A percentile compares a stretch with the other conserved stretches of the same genome.
Conservation (phyloP, 306 rosid genomes). For the Cicer chorassanicum region DNA sequence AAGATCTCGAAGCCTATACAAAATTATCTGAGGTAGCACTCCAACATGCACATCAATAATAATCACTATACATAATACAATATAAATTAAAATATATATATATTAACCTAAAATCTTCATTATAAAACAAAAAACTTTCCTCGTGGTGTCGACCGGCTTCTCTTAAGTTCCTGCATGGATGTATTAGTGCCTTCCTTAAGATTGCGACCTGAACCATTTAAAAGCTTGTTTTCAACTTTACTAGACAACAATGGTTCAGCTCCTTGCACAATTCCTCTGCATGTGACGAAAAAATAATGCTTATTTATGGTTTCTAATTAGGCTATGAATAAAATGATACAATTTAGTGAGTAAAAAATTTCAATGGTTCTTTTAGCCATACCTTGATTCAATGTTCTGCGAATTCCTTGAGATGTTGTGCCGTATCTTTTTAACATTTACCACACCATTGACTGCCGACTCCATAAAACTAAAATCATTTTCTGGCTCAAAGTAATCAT, state of each 20-base stretch:
- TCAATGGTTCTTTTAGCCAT: constrained; percentile 34
- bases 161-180: constrained; percentile 62
- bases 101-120: constrained; percentile 48
- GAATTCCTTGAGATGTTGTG: constrained; percentile 70
- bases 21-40: constrained; percentile 39
- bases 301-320: constrained; percentile 13
- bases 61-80: constrained; percentile 57
- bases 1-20: constrained; percentile 38
- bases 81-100: not conserved
- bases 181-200: constrained; percentile 62
- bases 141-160: constrained; percentile 90
- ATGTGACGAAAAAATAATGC: constrained; percentile 15
- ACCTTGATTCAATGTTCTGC: constrained; percentile 82
- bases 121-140: constrained; percentile 69
- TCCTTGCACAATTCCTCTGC: constrained; percentile 63
- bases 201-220: constrained; percentile 55
- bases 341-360: not conserved
- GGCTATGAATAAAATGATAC: constrained; percentile 15
- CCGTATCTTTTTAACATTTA: constrained; percentile 56
- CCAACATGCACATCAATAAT: constrained; percentile 46
- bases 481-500: constrained; percentile 72
- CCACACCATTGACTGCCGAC: constrained; percentile 52
- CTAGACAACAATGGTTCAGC: constrained; percentile 63
- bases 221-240: constrained; percentile 67
- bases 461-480: constrained; percentile 60